Conservation (phyloP, 2,329 filamentous ascomycete species). For the Verticillium zaregamsianum region DNA sequence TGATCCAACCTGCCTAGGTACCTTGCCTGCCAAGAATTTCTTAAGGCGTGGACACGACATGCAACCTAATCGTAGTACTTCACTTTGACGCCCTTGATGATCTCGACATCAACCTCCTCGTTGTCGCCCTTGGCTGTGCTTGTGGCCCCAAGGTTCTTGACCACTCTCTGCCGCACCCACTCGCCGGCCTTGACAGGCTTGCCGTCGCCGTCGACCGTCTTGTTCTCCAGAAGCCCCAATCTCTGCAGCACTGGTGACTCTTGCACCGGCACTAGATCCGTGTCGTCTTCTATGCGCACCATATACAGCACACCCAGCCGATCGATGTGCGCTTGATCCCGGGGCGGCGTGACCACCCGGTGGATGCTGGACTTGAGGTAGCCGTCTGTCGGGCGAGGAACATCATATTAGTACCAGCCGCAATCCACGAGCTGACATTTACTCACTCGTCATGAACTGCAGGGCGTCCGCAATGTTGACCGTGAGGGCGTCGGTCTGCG, state of each 20-base stretch:
- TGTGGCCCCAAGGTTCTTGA: conserved; percentile 14
- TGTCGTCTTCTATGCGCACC: conserved; percentile 31
- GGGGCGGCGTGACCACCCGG: conserved; percentile 25
- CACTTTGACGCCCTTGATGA: conserved; percentile 11
- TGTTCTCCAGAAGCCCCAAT: conserved; percentile 16
- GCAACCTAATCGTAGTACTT: conserved; percentile 8
- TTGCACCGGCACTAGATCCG: conserved; percentile 20
- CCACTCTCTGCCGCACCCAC: conserved; percentile 22
- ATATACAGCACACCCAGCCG: conserved; percentile 42
- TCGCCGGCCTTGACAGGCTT: conserved; percentile 22
- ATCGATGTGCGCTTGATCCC: conserved; percentile 31
- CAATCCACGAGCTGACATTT: too few relatives aligned
- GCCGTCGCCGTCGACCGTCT: conserved; percentile 11
- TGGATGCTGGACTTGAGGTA: conserved; percentile 30
- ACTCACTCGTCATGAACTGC: conserved; percentile 34
- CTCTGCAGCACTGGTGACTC: conserved; percentile 27
- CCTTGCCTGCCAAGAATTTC: too few relatives aligned
- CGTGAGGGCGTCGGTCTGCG: conserved; percentile 32
- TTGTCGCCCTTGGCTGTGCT: conserved; percentile 11
- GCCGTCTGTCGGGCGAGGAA: conserved; percentile 15
- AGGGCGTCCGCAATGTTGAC: conserved; percentile 44
- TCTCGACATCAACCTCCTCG: conserved; percentile 7
- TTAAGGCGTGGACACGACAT: too few relatives aligned
- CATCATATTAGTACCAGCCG: background rate
- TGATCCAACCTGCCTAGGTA: too few relatives aligned